These are phyloP conservation scores for Zymoseptoria pseudotritici DNA, from an alignment of 2,329 filamentous ascomycete species.

Conservation along the genomic window DNA sequence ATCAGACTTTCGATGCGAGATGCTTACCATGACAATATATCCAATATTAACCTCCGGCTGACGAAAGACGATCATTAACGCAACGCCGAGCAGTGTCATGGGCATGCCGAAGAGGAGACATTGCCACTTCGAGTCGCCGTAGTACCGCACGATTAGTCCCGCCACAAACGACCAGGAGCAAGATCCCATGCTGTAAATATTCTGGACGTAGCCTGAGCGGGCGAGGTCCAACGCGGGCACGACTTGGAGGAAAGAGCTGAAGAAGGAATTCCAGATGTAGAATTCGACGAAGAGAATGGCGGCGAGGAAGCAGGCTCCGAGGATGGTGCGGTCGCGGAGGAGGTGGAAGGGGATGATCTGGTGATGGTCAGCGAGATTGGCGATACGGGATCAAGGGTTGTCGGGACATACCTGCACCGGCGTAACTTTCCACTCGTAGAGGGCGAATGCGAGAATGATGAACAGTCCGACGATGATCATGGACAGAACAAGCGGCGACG, in stretches of 20 bases:
- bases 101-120: constrained; percentile 27
- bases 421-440: constrained; percentile 53
- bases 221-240: constrained; percentile 35
- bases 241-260: constrained; percentile 41
- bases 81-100: constrained; percentile 21
- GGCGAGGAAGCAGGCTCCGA: constrained; percentile 38
- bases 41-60: constrained; percentile 35
- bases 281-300: constrained; percentile 40
- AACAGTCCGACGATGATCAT: constrained; percentile 26
- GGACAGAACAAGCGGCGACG: constrained; percentile 32
- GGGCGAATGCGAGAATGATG: constrained; percentile 37
- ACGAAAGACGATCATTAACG: constrained; percentile 26
- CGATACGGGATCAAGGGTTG: constrained; percentile 43
- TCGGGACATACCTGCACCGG: constrained; percentile 51
- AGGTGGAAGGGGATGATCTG: constrained; percentile 48
- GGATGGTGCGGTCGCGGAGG: constrained; percentile 44
- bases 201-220: constrained; percentile 17
- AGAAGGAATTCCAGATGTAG: constrained; percentile 35
- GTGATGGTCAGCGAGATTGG: constrained; percentile 41
- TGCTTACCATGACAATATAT: constrained; percentile 39
- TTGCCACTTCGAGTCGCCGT: constrained; percentile 44
- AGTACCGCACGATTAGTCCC: constrained; percentile 39
- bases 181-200: constrained; percentile 30
- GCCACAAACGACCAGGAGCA: constrained; percentile 38
- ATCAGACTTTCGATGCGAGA: neutral